A percentile compares a stretch with the other conserved stretches of the same genome.
Evolutionary conservation across 2,329 filamentous ascomycete genomes (phyloP).

Genomic region (Furcasterigmium furcatum): DNA sequence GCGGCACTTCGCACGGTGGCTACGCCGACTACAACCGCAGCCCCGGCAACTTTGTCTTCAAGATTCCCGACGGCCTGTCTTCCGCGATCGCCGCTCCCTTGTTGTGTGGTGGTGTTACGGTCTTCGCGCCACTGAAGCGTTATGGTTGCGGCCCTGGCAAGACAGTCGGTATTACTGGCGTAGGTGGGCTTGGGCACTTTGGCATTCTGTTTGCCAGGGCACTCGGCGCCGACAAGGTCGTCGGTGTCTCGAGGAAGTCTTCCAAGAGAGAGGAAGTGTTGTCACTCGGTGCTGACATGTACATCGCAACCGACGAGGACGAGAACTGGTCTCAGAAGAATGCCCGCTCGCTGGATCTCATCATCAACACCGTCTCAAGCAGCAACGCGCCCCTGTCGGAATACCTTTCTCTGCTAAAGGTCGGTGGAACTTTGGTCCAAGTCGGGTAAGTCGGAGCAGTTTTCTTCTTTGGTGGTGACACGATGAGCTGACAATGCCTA

Average conservation of each 20-base stretch:
- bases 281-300: constrained; percentile 54
- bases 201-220: constrained; percentile 67
- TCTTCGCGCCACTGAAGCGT: constrained; percentile 59
- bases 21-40: constrained; percentile 30
- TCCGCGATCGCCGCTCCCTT: constrained; percentile 54
- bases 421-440: constrained; percentile 61
- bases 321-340: constrained; percentile 52
- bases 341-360: constrained; percentile 50
- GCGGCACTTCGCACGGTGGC: constrained; percentile 58
- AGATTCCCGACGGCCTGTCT: constrained; percentile 38
- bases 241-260: constrained; percentile 53
- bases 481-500: no score
- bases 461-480: no score
- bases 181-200: constrained; percentile 69
- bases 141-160: constrained; percentile 67
- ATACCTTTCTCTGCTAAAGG: constrained; percentile 61
- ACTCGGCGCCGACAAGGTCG: constrained; percentile 57
- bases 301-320: constrained; percentile 43
- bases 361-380: constrained; percentile 54
- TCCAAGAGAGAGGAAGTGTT: constrained; percentile 52
- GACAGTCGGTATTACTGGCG: constrained; percentile 63
- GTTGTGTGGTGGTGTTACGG: constrained; percentile 69
- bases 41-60: constrained; percentile 44
- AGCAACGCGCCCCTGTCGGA: constrained; percentile 55
- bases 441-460: no score